phyloP scores from a whole-genome alignment of 2,329 filamentous ascomycete species.

The Penicillium freii region DNA sequence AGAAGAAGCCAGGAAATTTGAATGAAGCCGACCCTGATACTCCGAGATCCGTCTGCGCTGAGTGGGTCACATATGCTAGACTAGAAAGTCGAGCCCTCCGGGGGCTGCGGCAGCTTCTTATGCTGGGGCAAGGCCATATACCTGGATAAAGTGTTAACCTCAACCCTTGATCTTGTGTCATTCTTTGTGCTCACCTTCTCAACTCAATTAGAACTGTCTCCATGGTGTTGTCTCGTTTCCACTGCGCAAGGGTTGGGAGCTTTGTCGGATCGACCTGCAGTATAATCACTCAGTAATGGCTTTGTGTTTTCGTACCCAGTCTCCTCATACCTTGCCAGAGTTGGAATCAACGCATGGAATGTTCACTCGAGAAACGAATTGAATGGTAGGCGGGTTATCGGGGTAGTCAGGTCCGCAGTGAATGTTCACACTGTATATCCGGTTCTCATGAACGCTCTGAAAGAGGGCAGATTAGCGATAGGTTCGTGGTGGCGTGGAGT shows the following conservation, averaged over 20 bases:
- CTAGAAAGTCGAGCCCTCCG: constrained; percentile 71
- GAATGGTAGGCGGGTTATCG: constrained; percentile 80
- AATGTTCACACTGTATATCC: constrained; percentile 97
- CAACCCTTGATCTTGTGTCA: background rate
- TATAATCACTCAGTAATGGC: constrained; percentile 10
- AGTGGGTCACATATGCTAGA: constrained; percentile 20
- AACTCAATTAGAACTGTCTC: constrained; percentile 88
- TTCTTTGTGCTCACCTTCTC: constrained; percentile 58
- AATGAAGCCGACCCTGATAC: constrained; percentile 31
- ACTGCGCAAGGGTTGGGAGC: constrained; percentile 80
- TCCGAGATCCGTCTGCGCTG: constrained; percentile 26
- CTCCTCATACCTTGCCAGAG: constrained; percentile 64
- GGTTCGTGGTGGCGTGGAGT: background rate
- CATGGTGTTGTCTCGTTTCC: constrained; percentile 93
- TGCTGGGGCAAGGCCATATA: constrained; percentile 90
- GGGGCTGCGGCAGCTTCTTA: constrained; percentile 93
- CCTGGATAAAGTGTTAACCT: constrained; percentile 49
- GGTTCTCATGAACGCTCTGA: constrained; percentile 94
- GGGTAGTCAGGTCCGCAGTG: constrained; percentile 90
- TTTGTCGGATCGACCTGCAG: constrained; percentile 74
- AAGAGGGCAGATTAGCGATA: constrained; percentile 15
- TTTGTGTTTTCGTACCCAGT: background rate
- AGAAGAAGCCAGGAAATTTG: constrained; percentile 25
- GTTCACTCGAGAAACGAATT: constrained; percentile 93
- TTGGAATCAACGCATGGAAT: constrained; percentile 85